phyloP scores from a whole-genome alignment of 441 rosid species.

The Flueggea neowawraea region DNA sequence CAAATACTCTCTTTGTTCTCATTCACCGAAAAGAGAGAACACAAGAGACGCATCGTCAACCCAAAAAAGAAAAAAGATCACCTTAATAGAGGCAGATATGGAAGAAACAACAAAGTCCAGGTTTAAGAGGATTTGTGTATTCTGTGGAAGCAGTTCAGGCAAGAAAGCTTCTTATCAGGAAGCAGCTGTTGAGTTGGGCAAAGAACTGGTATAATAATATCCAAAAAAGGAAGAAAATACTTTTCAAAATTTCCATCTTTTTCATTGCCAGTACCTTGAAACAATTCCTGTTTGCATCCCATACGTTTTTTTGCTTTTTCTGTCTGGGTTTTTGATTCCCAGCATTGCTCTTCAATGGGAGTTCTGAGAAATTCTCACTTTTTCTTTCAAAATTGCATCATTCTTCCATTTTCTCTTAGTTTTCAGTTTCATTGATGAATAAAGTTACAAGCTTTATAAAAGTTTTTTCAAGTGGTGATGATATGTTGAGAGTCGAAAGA shows the following conservation, averaged over 20 bases:
- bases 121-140: slow-evolving; percentile 86
- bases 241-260: not conserved
- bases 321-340: too few relatives aligned
- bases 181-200: slow-evolving; percentile 85
- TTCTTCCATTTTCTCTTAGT: too few relatives aligned
- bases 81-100: slow-evolving; percentile 23
- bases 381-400: not conserved
- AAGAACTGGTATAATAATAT: slow-evolving; percentile 61
- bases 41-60: not conserved
- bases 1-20: slow-evolving; percentile 48
- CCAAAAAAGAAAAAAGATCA: slow-evolving; percentile 21
- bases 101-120: slow-evolving; percentile 64
- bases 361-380: too few relatives aligned
- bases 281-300: too few relatives aligned
- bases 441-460: not conserved
- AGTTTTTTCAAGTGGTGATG: not conserved
- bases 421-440: not conserved
- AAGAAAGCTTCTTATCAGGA: slow-evolving; percentile 87
- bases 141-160: slow-evolving; percentile 91
- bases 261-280: not conserved
- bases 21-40: slow-evolving; percentile 24
- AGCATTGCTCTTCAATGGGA: too few relatives aligned
- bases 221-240: not conserved
- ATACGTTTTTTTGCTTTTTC: too few relatives aligned
- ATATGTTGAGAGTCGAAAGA: slow-evolving; percentile 24